Conservation (phyloP, 176 grass and related monocot genomes). For the Musa acuminata region DNA sequence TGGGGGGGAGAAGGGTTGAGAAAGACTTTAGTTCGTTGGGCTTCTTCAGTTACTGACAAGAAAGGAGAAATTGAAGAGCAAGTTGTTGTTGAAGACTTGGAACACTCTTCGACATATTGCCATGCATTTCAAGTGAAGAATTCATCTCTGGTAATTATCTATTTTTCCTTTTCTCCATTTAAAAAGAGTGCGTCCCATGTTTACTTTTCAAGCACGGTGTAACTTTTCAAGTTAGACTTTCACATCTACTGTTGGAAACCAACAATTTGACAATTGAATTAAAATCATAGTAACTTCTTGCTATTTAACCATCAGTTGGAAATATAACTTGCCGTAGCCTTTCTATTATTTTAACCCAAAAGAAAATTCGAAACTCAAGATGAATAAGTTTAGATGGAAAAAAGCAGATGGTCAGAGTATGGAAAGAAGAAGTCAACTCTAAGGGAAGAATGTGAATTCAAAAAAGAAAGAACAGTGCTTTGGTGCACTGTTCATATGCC, state of each 20-base stretch:
- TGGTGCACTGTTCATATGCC: too few species aligned
- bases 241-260: not conserved
- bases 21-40: slow-evolving; percentile 69
- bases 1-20: slow-evolving; percentile 83
- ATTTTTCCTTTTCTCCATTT: slow-evolving; percentile 1
- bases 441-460: too few species aligned
- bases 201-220: not conserved
- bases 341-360: not conserved
- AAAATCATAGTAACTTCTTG: not conserved
- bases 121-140: slow-evolving; percentile 67
- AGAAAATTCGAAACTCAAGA: not conserved
- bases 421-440: too few species aligned
- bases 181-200: not conserved
- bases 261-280: not conserved
- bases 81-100: slow-evolving; percentile 44
- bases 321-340: not conserved
- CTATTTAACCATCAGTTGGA: not conserved
- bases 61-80: slow-evolving; percentile 44
- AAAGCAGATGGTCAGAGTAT: too few species aligned
- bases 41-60: slow-evolving; percentile 29
- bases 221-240: not conserved
- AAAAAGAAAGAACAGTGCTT: too few species aligned
- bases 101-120: slow-evolving; percentile 61
- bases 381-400: not conserved
- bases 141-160: slow-evolving; percentile 42